These are phyloP conservation scores for Miscanthus lutarioriparius DNA, from an alignment of 176 grass and related monocot species.

Conservation along the genomic window DNA sequence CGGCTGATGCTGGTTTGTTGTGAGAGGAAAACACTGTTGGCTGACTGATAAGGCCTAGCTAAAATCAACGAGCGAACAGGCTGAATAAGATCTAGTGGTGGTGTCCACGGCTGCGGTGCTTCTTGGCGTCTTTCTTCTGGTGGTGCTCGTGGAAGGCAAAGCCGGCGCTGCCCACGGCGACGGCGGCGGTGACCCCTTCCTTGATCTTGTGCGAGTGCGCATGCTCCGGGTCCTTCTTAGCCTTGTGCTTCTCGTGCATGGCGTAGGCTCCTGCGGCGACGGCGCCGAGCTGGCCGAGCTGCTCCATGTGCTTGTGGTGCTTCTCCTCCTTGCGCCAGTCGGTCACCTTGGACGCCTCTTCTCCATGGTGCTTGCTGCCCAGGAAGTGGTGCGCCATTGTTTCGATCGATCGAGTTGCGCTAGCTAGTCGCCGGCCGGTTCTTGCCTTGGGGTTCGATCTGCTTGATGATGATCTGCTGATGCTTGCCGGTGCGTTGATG, in stretches of 20 bases:
- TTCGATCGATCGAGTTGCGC: background rate
- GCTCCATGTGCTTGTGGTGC: slow-evolving; percentile 58
- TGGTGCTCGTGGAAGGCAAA: slow-evolving; percentile 50
- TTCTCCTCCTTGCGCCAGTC: slow-evolving; percentile 51
- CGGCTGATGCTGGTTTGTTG: too few relatives aligned
- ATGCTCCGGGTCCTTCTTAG: slow-evolving; percentile 35
- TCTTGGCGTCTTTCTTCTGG: slow-evolving; percentile 57
- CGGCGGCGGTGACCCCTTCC: slow-evolving; percentile 36
- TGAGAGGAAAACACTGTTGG: too few relatives aligned
- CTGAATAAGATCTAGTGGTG: too few relatives aligned
- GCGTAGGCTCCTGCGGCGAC: slow-evolving; percentile 33
- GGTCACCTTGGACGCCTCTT: background rate
- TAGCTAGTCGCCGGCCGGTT: background rate
- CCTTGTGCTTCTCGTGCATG: slow-evolving; percentile 48
- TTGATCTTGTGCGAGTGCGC: slow-evolving; percentile 38
- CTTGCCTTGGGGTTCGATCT: background rate
- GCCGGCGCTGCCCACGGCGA: slow-evolving; percentile 39
- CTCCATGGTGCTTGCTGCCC: background rate
- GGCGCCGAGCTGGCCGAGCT: slow-evolving; percentile 41
- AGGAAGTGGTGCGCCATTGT: slow-evolving; percentile 11
- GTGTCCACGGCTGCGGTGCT: slow-evolving; percentile 28
- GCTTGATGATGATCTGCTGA: background rate
- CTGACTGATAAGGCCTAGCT: too few relatives aligned
- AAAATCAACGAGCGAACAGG: too few relatives aligned
- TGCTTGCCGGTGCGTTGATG: background rate